Base-by-base conservation (phyloP, 148 eudicot species). In the Nepenthes mirabilis region DNA sequence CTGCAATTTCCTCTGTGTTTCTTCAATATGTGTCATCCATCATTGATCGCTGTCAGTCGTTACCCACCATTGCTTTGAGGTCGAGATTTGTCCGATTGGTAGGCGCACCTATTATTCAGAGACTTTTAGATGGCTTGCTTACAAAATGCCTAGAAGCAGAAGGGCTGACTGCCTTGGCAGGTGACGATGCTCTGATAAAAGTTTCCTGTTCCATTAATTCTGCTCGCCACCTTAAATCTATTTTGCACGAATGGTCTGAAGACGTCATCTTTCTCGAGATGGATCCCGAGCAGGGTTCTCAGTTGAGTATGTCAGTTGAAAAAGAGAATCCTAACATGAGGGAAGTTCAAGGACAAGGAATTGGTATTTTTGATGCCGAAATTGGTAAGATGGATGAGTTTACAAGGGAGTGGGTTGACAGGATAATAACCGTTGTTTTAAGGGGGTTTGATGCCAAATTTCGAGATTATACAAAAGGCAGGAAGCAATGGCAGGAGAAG, bases 121-220 rank as follows among this genome's bases (percentile, higher is more conserved):
- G 66, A 43, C 70, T 82, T 53, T 57, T 86, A 69, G 82, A 77
- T 69, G 66, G 62, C 60, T 63, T 86, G 69, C 67, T 77, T 43
- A 71, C 75, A 36, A 82, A 77, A 71, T 93, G 99, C 65, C 77
- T 77, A 65, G 99, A 88, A 73, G 99, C 96, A n/a, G 96, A 93
- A 66, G 99, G 88, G 51, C 70, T 93, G 61, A 93, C 95, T 40
- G 99, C 96, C 54, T 65, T 93, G 71, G 90, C 84, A 2, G 88
- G 86, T 71, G 85, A 93, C 60, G 83, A 77, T 62, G 91, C 89
- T 63, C 68, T 93, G 50, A 68, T 75, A 53, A 84, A 81, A 75
- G 96, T 93, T 70, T 62, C 83, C 34, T 79, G 77, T 33, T 84
- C 91, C 33, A 47, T 88, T 14, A 93, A 88, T 69, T 84, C 89